Evolutionary conservation across 2,329 filamentous ascomycete genomes (phyloP), one percentile per base, ranked within the genome.

Genomic region (Aspergillus texensis): DNA sequence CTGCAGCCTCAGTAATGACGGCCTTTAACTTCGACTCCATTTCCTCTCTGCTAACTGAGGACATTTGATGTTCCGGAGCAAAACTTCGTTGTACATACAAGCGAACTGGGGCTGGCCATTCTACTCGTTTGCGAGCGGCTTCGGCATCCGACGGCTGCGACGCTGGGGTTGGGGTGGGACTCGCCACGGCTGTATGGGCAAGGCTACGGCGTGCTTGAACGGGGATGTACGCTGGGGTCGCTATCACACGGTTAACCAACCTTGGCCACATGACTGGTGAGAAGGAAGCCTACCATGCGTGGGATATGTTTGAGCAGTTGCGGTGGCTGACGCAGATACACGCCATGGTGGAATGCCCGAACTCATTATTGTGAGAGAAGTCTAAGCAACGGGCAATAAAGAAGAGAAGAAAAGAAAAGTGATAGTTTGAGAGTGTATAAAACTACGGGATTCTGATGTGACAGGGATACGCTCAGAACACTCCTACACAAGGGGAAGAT

Each of bases 1-100:
- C 90, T 69, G 92, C 93, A 67, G 92, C 92, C 60, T 89, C 84
- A 65, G 90, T 92, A 75, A 99, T 97, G 70, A 93, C 90, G 65
- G 89, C 82, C 79, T 94, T 97, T 67, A 99, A 83, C 74, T 93
- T 96, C 64, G 84, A 83, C 77, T 97, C 91, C 84, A 97, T 90
- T 62, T 96, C 93, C 59, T 84, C 72, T 59, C 86, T 85, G 57
- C 82, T 77, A 53, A 94, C 86, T 45, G 86, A 84, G 6, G 85
- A 72, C 66, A 91, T 85, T 68, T 89, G 82, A 74, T 93, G 91
- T 63, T 88, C 86, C 30, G 88, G 86, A 57, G 91, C 88, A 76
- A 98, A 98, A 30, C 93, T 94, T 73, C 93, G 89, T 73, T 93
- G 90, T 36, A 98, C 94, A 80, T 97, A 98, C 68, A 86, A 84